These are phyloP conservation scores for Talaromyces marneffei DNA, from an alignment of 2,329 filamentous ascomycete genomes.

Conservation along the genomic window DNA sequence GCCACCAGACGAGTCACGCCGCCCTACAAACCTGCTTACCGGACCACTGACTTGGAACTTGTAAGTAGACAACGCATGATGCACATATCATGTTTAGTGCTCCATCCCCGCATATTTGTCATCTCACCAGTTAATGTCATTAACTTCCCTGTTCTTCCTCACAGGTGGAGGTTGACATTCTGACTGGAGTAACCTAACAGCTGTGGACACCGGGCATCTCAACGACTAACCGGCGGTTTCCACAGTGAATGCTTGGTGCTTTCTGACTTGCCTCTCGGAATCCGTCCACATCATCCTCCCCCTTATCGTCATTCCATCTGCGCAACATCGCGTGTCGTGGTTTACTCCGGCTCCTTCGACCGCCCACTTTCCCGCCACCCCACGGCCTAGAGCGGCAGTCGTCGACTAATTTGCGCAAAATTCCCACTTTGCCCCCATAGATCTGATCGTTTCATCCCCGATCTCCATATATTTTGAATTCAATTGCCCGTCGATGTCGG, in stretches of 20 bases:
- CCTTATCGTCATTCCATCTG: neutral
- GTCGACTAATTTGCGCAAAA: neutral
- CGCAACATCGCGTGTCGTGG: neutral
- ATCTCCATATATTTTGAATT: constrained; percentile 3
- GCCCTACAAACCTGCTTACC: neutral
- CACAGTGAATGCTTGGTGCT: neutral
- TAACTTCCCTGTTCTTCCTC: neutral
- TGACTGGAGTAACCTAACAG: neutral
- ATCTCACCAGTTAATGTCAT: neutral
- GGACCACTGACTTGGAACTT: neutral
- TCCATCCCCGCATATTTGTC: neutral
- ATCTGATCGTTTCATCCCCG: neutral
- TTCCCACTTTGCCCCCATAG: neutral
- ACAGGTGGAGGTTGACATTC: neutral
- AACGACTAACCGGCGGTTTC: neutral
- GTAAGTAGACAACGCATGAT: neutral
- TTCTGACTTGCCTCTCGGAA: constrained; percentile 3
- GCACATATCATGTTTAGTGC: neutral
- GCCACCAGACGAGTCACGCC: neutral
- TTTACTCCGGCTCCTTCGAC: neutral
- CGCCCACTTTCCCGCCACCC: constrained; percentile 4
- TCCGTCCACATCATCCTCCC: neutral
- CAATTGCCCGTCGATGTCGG: constrained; percentile 1
- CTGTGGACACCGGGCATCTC: neutral
- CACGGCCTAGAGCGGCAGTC: neutral